Percentiles rank a stretch among this genome's conserved stretches.
Evolutionary conservation across 2,329 filamentous ascomycete species (phyloP).

Genomic region (Aspergillus transmontanensis): DNA sequence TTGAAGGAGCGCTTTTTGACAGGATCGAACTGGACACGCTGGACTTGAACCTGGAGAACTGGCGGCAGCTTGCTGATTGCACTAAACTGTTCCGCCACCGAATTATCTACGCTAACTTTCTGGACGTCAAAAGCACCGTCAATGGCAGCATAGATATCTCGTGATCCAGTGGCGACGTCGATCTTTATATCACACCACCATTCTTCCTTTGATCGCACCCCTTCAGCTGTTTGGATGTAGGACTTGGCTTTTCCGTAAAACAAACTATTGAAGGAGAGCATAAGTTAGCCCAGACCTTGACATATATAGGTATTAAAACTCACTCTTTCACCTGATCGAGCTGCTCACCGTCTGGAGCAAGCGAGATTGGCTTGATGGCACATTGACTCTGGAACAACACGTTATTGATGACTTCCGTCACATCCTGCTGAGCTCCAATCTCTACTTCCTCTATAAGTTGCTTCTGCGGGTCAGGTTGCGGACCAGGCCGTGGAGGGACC

Average conservation of each 20-base stretch:
- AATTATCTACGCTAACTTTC: constrained; percentile 67
- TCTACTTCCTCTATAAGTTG: constrained; percentile 54
- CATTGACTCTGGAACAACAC: constrained; percentile 89
- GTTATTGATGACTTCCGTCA: constrained; percentile 92
- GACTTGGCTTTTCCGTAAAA: constrained; percentile 54
- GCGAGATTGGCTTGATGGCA: constrained; percentile 73
- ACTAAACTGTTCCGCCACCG: constrained; percentile 63
- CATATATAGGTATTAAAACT: constrained; percentile 26
- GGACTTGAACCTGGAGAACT: constrained; percentile 85
- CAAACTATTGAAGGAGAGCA: constrained; percentile 37
- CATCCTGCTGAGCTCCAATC: constrained; percentile 81
- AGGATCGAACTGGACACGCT: constrained; percentile 74
- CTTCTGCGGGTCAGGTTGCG: constrained; percentile 36
- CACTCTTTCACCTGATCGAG: constrained; percentile 74
- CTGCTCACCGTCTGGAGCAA: constrained; percentile 73
- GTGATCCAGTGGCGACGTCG: constrained; percentile 59
- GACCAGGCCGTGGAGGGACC: constrained; percentile 57
- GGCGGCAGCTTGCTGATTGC: constrained; percentile 78
- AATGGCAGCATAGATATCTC: constrained; percentile 79
- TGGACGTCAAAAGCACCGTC: constrained; percentile 84
- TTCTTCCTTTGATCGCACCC: constrained; percentile 55
- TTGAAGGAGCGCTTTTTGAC: constrained; percentile 65
- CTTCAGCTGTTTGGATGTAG: constrained; percentile 49
- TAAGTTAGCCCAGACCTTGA: constrained; percentile 13
- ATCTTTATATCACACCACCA: constrained; percentile 65